Base-by-base conservation (phyloP, 257 asterid genomes). In the Solanum piurae region DNA sequence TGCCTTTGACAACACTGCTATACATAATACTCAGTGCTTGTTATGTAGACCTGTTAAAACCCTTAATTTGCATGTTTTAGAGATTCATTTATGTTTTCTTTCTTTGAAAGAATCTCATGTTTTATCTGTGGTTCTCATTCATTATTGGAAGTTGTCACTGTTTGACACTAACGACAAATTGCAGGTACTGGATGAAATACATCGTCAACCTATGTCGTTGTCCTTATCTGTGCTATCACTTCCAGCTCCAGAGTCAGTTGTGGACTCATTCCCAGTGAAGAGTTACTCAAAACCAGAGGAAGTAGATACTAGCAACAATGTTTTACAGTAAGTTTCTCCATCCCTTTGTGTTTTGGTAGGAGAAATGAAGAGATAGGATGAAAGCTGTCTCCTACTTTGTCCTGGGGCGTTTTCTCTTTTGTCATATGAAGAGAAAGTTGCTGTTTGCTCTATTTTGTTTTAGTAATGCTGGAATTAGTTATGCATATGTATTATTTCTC, bases 121-220 rank as follows among this genome's bases (percentile, higher is more conserved):
- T 74, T 71, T 77, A 66, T 60, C 23, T 36, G 38, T 68, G 66
- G 25, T 52, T 88, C 8, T 16, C 60, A 13, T 33, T 16, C 58
- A 38, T 72, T 40, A 80, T 49, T 36, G 83, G 87, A 12, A 40
- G 29, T 58, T 29, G 20, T 85, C 40, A 18, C 62, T 88, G 37
- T 31, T 25, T 80, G 55, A 25, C 84, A 40, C 27, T 27, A 38
- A 60, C 40, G 85, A 86, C 82, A 29, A 23, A 79, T 38, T 91
- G 71, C 93, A 96, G 99, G 98, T 96, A 73, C 93, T 95, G 88
- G 99, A 96, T 91, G 98, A 95, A 93, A 94, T 95, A 86, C 99
- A 96, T 89, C 94, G 94, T 69, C 98, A 96, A 89, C 98, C 98
- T 12, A 89, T 93, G 95, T 89, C 98, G 3, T 90, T 91, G 89